Evolutionary conservation across 106 monocot species (phyloP).

Genomic region (Amphibolis antarctica): DNA sequence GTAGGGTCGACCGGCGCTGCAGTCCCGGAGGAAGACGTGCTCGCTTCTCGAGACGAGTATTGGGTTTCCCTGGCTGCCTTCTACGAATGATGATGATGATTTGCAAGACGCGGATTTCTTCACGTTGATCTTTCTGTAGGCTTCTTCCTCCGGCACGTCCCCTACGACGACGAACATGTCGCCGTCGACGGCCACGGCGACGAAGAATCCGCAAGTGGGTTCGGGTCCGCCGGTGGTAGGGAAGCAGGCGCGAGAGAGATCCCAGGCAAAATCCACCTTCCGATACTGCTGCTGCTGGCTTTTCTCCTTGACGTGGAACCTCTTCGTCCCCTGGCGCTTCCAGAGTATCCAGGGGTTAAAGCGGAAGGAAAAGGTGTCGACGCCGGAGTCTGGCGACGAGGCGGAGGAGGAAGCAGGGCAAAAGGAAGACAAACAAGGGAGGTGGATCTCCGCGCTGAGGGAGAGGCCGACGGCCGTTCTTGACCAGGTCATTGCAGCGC

Average conservation of each 20-base stretch:
- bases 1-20: constrained; percentile 21
- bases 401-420: not conserved
- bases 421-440: constrained; percentile 24
- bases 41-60: constrained; percentile 49
- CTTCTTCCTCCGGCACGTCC: constrained; percentile 26
- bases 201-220: constrained; percentile 43
- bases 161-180: constrained; percentile 55
- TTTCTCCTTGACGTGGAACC: constrained; percentile 17
- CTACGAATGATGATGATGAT: not conserved
- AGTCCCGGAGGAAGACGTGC: constrained; percentile 40
- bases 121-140: constrained; percentile 29
- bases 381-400: not conserved
- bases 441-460: constrained; percentile 51
- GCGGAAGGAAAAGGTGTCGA: constrained; percentile 22
- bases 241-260: constrained; percentile 52
- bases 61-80: constrained; percentile 9
- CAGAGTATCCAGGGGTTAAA: constrained; percentile 68
- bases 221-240: constrained; percentile 38
- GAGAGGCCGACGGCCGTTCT: constrained; percentile 53
- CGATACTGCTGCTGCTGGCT: not conserved
- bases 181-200: constrained; percentile 45
- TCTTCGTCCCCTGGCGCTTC: constrained; percentile 45
- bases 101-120: not conserved
- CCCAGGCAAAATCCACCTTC: constrained; percentile 53
- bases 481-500: constrained; percentile 63